Evolutionary conservation across 345 rosid species (phyloP).

Genomic region (Eucalyptus curtisii): DNA sequence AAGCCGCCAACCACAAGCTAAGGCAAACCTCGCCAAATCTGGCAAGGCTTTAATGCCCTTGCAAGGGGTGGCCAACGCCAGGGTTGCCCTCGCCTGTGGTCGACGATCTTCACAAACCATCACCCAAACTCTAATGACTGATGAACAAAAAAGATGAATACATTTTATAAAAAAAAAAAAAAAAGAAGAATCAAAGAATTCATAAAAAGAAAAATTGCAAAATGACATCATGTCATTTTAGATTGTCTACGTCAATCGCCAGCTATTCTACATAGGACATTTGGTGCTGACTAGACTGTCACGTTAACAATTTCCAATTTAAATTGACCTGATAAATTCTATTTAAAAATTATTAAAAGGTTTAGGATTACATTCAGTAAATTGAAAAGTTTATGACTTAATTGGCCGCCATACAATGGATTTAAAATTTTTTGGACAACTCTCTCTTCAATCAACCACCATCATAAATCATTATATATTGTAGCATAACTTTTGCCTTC

Average conservation of each 20-base stretch:
- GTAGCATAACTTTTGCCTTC: background rate
- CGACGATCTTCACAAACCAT: accelerated
- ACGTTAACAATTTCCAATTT: accelerated
- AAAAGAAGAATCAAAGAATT: background rate
- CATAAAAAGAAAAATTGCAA: background rate
- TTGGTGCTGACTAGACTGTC: accelerated
- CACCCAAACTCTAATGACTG: accelerated
- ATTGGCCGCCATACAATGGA: background rate
- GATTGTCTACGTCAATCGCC: background rate
- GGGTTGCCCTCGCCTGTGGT: accelerated
- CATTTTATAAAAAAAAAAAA: background rate
- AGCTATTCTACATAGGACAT: background rate
- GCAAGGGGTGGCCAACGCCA: accelerated
- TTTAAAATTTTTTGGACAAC: background rate
- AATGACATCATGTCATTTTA: background rate
- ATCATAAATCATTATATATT: background rate
- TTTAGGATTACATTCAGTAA: background rate
- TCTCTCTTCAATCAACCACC: background rate
- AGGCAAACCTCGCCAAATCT: background rate
- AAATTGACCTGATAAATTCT: background rate
- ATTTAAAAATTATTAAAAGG: background rate
- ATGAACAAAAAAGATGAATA: background rate
- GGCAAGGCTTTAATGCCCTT: accelerated
- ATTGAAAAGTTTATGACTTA: background rate
- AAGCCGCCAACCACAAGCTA: background rate